Evolutionary conservation across 208 protist species (phyloP).

Genomic region (Herpetomonas samuelpessoai): DNA sequence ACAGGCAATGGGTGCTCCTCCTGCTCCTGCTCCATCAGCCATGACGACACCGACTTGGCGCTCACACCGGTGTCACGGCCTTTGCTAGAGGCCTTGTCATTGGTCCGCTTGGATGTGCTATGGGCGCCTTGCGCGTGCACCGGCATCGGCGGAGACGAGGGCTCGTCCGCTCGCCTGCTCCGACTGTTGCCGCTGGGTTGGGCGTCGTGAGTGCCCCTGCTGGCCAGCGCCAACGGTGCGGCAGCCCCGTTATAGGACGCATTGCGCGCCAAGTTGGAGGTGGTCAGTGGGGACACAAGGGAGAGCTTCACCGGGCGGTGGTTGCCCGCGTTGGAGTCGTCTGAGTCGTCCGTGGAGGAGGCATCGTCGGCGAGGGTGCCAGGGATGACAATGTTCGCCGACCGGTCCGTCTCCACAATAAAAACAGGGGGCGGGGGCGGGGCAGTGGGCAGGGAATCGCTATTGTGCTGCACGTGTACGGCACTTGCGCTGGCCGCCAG

Average conservation of each 20-base stretch:
- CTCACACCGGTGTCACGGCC: background rate
- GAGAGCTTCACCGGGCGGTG: constrained; percentile 24
- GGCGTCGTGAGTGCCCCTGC: background rate
- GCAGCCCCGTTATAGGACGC: background rate
- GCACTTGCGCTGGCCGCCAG: background rate
- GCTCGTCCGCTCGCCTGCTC: too few relatives aligned
- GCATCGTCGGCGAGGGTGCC: constrained; percentile 21
- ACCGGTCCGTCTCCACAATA: constrained; percentile 26
- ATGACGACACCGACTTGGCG: constrained; percentile 1
- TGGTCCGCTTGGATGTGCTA: background rate
- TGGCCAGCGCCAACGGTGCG: too few relatives aligned
- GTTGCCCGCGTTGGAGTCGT: constrained; percentile 10
- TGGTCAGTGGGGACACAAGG: constrained; percentile 20
- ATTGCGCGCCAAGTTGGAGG: background rate
- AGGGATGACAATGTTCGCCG: constrained; percentile 7
- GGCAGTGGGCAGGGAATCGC: background rate
- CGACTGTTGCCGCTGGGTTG: background rate
- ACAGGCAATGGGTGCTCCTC: constrained; percentile 7
- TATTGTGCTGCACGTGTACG: background rate
- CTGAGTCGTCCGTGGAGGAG: constrained; percentile 16
- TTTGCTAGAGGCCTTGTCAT: background rate
- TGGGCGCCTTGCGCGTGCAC: background rate
- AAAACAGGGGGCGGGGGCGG: constrained; percentile 16
- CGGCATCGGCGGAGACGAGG: background rate
- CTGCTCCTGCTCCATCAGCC: constrained; percentile 11